Percentiles rank a stretch among this genome's conserved stretches.
These are phyloP conservation scores for Fomitopsis pinicola DNA, from an alignment of 1,284 basidiomycete genomes.

Conservation along the genomic window DNA sequence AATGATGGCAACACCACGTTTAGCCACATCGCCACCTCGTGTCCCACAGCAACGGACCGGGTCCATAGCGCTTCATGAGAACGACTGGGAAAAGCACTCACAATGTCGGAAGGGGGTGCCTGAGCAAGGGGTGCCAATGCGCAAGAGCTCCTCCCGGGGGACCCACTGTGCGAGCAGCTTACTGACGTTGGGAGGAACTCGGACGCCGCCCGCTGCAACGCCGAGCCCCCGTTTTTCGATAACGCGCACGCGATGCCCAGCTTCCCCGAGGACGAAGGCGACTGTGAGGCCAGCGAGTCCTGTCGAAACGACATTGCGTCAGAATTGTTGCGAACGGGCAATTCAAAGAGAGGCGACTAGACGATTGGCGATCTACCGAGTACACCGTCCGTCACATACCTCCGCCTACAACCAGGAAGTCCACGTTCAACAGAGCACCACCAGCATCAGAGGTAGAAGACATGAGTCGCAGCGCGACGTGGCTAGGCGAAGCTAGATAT, in stretches of 20 bases:
- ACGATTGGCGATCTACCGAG: background rate
- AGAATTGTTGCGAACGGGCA: background rate
- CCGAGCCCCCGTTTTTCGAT: conserved; percentile 37
- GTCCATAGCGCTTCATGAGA: background rate
- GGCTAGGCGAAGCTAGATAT: background rate
- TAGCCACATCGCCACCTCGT: background rate
- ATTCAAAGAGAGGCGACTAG: background rate
- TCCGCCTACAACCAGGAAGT: conserved; percentile 22
- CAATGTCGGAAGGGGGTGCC: conserved; percentile 27
- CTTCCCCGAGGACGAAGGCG: conserved; percentile 41
- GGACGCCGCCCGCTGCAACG: conserved; percentile 37
- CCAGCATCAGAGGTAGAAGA: conserved; percentile 9
- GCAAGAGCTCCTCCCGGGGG: conserved; percentile 33
- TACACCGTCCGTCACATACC: conserved; percentile 11
- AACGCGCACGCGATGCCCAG: conserved; percentile 49
- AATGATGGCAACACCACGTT: background rate
- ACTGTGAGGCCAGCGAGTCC: conserved; percentile 44
- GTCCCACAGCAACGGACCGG: background rate
- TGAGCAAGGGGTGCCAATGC: conserved; percentile 27
- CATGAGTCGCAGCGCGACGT: conserved; percentile 8
- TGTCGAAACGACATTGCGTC: conserved; percentile 2
- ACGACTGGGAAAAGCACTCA: conserved; percentile 12
- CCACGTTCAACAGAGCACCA: conserved; percentile 12
- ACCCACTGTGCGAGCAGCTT: conserved; percentile 52
- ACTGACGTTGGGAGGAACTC: conserved; percentile 48